Evolutionary conservation across 1,284 basidiomycete species (phyloP).

Genomic region (Polyporus tsugae): DNA sequence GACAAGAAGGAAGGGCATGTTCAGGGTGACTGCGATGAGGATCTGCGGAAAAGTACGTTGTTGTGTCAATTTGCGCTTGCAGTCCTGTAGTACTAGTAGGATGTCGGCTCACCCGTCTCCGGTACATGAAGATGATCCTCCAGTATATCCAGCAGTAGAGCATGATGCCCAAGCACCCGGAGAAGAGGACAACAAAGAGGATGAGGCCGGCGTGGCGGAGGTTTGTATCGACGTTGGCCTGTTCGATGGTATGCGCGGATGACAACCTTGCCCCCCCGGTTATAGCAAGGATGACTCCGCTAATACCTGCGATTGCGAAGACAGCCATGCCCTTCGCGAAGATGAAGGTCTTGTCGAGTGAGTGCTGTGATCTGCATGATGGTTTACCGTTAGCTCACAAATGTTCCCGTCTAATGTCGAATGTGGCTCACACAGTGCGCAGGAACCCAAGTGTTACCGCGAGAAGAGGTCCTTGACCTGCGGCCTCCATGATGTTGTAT

Average conservation of each 20-base stretch:
- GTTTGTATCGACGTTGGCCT: conserved; percentile 34
- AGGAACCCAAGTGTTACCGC: conserved; percentile 66
- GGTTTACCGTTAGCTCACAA: conserved; percentile 19
- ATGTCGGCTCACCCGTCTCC: conserved; percentile 48
- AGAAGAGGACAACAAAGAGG: conserved; percentile 57
- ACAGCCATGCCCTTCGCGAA: conserved; percentile 43
- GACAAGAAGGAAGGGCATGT: conserved; percentile 65
- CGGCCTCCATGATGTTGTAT: conserved; percentile 62
- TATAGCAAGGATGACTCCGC: conserved; percentile 58
- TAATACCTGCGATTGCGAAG: conserved; percentile 51
- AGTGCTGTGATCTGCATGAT: conserved; percentile 36
- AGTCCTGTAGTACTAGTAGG: not conserved
- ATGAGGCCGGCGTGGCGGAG: conserved; percentile 59
- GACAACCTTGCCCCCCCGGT: conserved; percentile 48
- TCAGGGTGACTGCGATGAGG: conserved; percentile 57
- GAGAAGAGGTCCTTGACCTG: conserved; percentile 61
- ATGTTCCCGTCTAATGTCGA: not conserved
- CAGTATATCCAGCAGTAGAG: conserved; percentile 58
- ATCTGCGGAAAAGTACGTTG: conserved; percentile 43
- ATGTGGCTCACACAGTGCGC: conserved; percentile 60
- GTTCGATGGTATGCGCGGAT: conserved; percentile 18
- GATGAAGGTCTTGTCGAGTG: conserved; percentile 27
- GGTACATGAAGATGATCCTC: conserved; percentile 56
- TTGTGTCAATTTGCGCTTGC: no score
- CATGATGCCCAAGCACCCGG: conserved; percentile 52